Conservation (phyloP, 331 rosid genomes). For the Malus hybrid region DNA sequence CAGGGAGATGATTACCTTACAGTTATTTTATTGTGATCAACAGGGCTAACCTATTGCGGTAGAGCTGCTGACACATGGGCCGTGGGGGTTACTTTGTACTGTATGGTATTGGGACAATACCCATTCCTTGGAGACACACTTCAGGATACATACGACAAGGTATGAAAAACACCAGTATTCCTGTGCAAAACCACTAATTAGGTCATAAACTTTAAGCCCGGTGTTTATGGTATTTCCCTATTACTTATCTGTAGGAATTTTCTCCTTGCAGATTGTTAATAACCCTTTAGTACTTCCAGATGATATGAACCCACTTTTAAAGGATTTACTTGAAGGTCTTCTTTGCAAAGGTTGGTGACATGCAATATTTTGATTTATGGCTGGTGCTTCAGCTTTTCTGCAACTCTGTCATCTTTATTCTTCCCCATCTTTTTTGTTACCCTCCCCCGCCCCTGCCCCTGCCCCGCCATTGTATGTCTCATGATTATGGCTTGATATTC, state of each 20-base stretch:
- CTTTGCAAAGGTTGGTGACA: conserved; percentile 69
- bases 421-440: not conserved
- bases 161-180: conserved; percentile 13
- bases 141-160: conserved; percentile 90
- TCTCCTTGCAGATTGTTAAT: conserved; percentile 63
- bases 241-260: conserved; percentile 9
- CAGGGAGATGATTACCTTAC: not conserved
- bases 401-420: not conserved
- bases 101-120: conserved; percentile 72
- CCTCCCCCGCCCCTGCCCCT: not conserved
- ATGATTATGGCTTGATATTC: too few relatives aligned
- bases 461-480: not conserved
- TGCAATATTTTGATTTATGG: not conserved
- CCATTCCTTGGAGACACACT: conserved; percentile 92
- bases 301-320: conserved; percentile 56
- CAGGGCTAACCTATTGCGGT: conserved; percentile 78
- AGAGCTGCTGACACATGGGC: conserved; percentile 97
- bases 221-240: conserved; percentile 2
- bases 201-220: not conserved
- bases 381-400: not conserved
- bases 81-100: conserved; percentile 82
- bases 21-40: not conserved
- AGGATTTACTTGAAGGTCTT: conserved; percentile 69
- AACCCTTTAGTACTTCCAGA: conserved; percentile 64
- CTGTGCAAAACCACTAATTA: not conserved